phyloP scores from a whole-genome alignment of 108 stramenopile species.

The Mediolabrus comicus region DNA sequence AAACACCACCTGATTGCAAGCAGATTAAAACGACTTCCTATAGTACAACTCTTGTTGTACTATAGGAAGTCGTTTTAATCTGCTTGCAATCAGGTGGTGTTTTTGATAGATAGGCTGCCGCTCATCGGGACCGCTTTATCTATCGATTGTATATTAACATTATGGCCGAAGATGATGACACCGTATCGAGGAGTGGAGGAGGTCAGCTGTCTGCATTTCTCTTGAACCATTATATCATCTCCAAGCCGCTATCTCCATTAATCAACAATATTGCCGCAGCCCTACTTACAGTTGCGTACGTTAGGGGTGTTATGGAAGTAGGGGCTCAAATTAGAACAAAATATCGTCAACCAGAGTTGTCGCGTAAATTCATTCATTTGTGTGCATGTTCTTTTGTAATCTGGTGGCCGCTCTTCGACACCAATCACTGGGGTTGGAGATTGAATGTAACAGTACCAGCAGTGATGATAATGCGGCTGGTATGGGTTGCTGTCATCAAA shows the following conservation, averaged over 20 bases:
- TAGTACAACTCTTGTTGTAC: too few species aligned
- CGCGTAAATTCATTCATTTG: conserved; percentile 59
- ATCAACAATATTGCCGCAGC: conserved; percentile 47
- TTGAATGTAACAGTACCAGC: conserved; percentile 63
- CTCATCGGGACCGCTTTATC: too few species aligned
- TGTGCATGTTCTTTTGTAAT: conserved; percentile 47
- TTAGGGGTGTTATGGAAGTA: conserved; percentile 44
- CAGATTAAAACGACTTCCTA: neutral
- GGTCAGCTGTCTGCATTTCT: neutral
- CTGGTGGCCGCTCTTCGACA: conserved; percentile 71
- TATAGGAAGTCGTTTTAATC: neutral
- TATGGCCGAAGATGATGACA: too few species aligned
- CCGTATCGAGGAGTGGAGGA: too few species aligned
- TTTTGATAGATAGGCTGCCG: too few species aligned
- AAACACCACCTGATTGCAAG: too few species aligned
- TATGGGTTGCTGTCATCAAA: conserved; percentile 65
- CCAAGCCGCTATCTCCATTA: conserved; percentile 32
- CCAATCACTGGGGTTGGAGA: conserved; percentile 68
- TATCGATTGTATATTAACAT: too few species aligned
- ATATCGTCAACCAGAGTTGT: conserved; percentile 28
- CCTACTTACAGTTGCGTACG: conserved; percentile 48
- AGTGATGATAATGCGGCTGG: conserved; percentile 48
- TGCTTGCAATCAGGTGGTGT: too few species aligned
- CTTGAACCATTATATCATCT: neutral
- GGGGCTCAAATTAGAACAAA: conserved; percentile 28